Base-by-base conservation (phyloP, 2,329 filamentous ascomycete genomes). In the Penicillium palitans region DNA sequence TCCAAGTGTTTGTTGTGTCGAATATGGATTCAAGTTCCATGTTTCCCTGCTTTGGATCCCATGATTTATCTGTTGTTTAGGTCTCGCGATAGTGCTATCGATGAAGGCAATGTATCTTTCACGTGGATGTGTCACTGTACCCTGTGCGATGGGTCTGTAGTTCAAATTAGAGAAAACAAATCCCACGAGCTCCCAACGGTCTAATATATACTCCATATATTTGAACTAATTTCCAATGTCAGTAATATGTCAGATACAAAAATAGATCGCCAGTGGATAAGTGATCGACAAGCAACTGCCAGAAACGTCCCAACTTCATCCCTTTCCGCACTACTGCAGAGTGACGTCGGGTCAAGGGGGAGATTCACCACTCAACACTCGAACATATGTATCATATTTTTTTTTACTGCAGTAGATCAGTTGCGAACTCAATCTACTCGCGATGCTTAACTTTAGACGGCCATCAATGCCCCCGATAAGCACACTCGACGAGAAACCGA, bases 401-500 rank as follows among this genome's bases (percentile, higher is more conserved):
- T 19, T 46, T 33, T 12, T 13, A n/a, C 21, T 35, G 17, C 40
- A 4, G 4, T 15, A 53, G 40, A 27, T 8, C 46, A 29, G 19
- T 44, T 12, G 4, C 17, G 10, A 25, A 39, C 33, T 33, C 8
- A 27, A 39, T 45, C 45, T 39, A 25, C 9, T 19, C 48, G 42
- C 21, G 6, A 64, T 61, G 53, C 55, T 57, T 54, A 61, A 59
- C 31, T 52, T 60, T 17, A 57, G 47, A 5, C 51, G 44, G 24
- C 40, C 45, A 24, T 60, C 63, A 25, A 68, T 64, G 39, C 61
- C 64, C 15, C 57, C 69, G 3, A 62, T 68, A 51, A 65, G 68
- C n/a, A 42, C 57, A 4, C 60, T 70, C 29, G 64, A 69, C 44
- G 63, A 66, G 50, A 68, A 63, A 55, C 44, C 66, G 7, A 57